These are phyloP conservation scores for Discostella stelligera DNA, from an alignment of 352 stramenopile species.

Conservation along the genomic window DNA sequence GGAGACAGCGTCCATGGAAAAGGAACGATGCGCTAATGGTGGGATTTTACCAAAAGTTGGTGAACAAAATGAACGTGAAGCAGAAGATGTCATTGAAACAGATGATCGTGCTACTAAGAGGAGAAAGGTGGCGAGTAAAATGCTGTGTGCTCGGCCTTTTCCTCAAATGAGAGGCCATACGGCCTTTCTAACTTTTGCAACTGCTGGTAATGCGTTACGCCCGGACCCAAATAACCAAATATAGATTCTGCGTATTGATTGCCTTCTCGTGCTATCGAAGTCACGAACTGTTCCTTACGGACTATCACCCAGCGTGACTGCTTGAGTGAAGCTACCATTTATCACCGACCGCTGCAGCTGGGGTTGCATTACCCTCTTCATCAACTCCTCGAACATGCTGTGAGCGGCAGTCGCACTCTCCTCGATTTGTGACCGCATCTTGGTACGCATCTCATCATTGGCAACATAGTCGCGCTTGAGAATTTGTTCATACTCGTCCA, in stretches of 20 bases:
- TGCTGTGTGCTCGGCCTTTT: slow-evolving; percentile 73
- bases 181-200: slow-evolving; percentile 86
- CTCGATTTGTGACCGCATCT: slow-evolving; percentile 40
- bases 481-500: slow-evolving; percentile 39
- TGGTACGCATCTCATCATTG: slow-evolving; percentile 41
- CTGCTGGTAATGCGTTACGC: slow-evolving; percentile 51
- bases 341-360: background rate
- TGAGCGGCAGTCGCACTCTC: slow-evolving; percentile 29
- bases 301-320: slow-evolving; percentile 12
- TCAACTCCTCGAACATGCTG: slow-evolving; percentile 35
- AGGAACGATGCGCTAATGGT: slow-evolving; percentile 26
- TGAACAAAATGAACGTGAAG: slow-evolving; percentile 3
- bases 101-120: background rate
- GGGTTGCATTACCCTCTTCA: slow-evolving; percentile 33
- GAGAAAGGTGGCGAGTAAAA: slow-evolving; percentile 43
- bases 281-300: slow-evolving; percentile 11
- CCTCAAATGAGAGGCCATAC: slow-evolving; percentile 85
- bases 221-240: slow-evolving; percentile 40
- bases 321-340: slow-evolving; percentile 28
- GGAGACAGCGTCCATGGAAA: slow-evolving; percentile 30
- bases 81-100: no score
- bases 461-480: slow-evolving; percentile 35
- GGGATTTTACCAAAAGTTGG: slow-evolving; percentile 10
- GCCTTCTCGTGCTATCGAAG: no score
- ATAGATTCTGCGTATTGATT: no score